These are phyloP conservation scores for Silene latifolia DNA, from an alignment of 148 eudicot genomes.

Conservation along the genomic window DNA sequence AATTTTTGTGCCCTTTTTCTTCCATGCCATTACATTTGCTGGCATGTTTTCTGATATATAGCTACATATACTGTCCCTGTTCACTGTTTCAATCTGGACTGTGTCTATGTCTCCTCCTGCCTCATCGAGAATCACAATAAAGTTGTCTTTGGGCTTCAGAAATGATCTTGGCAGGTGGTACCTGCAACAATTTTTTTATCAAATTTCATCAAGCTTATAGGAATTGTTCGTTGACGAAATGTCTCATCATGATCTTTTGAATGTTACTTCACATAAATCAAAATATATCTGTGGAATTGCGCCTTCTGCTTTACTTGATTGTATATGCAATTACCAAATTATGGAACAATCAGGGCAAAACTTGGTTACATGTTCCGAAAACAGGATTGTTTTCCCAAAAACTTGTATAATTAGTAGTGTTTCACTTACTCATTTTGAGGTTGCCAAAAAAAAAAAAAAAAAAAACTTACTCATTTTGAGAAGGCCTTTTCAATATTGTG, in stretches of 20 bases:
- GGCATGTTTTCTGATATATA: constrained; percentile 49
- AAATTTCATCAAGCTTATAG: neutral
- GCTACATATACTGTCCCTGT: constrained; percentile 64
- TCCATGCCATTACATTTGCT: constrained; percentile 48
- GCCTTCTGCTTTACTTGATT: neutral
- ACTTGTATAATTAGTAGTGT: neutral
- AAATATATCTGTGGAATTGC: neutral
- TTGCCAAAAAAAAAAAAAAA: too few relatives aligned
- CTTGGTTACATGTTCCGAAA: too few relatives aligned
- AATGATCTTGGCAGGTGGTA: constrained; percentile 86
- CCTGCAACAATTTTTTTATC: constrained; percentile 30
- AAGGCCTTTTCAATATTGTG: constrained; percentile 47
- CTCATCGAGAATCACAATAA: constrained; percentile 77
- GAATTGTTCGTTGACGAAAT: neutral
- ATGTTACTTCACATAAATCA: neutral
- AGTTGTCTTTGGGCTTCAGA: constrained; percentile 59
- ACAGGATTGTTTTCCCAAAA: neutral
- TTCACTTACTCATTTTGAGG: too few relatives aligned
- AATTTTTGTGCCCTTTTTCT: constrained; percentile 28
- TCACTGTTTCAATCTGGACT: constrained; percentile 44
- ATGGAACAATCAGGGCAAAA: neutral
- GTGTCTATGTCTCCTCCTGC: constrained; percentile 51
- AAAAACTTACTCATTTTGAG: constrained; percentile 80
- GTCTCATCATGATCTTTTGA: neutral
- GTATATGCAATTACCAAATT: neutral